Evolutionary conservation across 2,329 filamentous ascomycete species (phyloP), one percentile per base, ranked within the genome.

Genomic region (Cladosporium sp.): DNA sequence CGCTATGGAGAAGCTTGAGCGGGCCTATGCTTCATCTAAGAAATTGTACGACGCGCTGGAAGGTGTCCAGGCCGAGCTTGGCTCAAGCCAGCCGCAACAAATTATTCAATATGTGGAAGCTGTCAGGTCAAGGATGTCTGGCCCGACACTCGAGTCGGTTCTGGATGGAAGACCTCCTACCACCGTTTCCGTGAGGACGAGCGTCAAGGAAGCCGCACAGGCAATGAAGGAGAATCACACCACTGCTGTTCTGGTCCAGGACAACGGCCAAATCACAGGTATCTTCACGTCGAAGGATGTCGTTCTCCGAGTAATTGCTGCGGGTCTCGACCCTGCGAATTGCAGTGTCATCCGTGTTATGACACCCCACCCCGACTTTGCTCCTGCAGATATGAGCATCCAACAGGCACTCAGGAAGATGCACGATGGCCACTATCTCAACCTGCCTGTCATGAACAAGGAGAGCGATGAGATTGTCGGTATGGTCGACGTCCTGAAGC

Each of bases 251-350:
- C 80, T 99, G 59, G 94, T 99, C 15, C 92, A 97, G 76, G 94
- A 99, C 73, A 91, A 96, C 75, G 92, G 93, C 57, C 90, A 92
- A 43, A 97, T 99, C 72, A 99, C 94, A 56, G 94, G 94, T 77
- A 99, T 99, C 72, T 99, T 99, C 74, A 99, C 94, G 60, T 97
- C 94, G 80, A 99, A 99, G 80, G 94, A 99, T 77, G 93, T 99
- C 52, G 94, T 99, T 60, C 83, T 99, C 60, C 91, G 94, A 75
- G 94, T 99, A 61, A 99, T 99, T 77, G 94, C 94, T 57, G 94
- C 94, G 51, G 94, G 94, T 17, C 83, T 99, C 60, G 94, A 99
- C 74, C 94, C 94, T 47, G 83, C 86, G 61, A 97, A 88, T 70
- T 99, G 94, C 83, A 97, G 93, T 73, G 94, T 99, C 62, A 93